Conservation (phyloP, 176 grass and related monocot species). For the Musa itinerans region DNA sequence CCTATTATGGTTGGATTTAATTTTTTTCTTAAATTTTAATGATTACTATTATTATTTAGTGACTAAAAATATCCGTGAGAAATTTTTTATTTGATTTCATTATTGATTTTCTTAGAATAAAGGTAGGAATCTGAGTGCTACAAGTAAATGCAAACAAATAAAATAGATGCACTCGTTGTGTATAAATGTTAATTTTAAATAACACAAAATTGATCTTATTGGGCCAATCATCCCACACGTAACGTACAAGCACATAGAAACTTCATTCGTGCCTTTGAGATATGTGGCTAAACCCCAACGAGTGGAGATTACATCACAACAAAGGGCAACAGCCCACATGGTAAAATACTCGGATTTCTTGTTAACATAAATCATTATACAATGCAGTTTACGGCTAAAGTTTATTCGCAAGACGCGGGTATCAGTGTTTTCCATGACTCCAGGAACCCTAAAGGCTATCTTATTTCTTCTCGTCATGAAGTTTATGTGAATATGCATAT, state of each 20-base stretch:
- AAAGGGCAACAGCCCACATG: no score
- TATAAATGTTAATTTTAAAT: not conserved
- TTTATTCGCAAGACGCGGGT: not conserved
- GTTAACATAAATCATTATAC: not conserved
- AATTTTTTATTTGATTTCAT: not conserved
- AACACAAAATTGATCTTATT: no score
- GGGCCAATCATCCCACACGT: not conserved
- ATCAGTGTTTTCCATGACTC: not conserved
- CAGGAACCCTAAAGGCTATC: not conserved
- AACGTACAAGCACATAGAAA: not conserved
- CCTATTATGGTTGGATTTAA: no score
- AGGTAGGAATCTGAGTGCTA: no score
- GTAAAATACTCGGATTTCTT: no score
- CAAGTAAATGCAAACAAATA: not conserved
- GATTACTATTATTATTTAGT: no score
- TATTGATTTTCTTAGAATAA: not conserved
- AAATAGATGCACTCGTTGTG: not conserved
- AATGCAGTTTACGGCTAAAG: not conserved
- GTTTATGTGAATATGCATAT: no score
- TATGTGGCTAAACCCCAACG: no score
- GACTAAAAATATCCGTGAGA: not conserved
- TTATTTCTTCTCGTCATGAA: no score
- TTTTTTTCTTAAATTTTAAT: no score
- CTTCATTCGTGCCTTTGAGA: no score
- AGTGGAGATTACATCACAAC: no score